phyloP scores from a whole-genome alignment of 306 rosid species.

The Hippophae gyantsensis region DNA sequence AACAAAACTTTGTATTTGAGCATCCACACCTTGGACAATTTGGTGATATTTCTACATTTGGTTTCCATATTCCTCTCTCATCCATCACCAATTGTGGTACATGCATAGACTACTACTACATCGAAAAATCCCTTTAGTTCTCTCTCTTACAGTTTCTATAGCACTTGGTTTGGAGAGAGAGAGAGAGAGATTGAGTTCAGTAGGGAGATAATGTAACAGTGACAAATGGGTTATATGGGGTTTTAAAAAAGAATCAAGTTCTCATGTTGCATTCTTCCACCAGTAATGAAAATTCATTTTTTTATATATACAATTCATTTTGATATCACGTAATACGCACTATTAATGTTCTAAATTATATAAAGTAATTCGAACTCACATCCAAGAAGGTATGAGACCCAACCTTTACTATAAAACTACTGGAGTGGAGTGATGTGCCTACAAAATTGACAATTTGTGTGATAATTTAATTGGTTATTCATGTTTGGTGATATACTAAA shows the following conservation, averaged over 20 bases:
- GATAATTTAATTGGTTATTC: too few species aligned
- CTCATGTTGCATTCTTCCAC: constrained; percentile 8
- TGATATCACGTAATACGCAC: too few species aligned
- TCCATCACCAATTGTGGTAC: constrained; percentile 28
- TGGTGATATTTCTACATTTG: constrained; percentile 49
- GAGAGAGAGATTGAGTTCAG: constrained; percentile 5
- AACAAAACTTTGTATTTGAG: constrained; percentile 71
- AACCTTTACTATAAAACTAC: too few species aligned
- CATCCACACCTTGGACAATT: constrained; percentile 75
- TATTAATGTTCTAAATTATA: too few species aligned
- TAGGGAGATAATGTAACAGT: constrained; percentile 15
- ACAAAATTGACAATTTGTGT: too few species aligned
- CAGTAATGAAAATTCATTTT: too few species aligned
- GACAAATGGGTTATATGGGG: constrained; percentile 26
- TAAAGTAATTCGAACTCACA: too few species aligned
- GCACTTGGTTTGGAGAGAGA: constrained; percentile 1
- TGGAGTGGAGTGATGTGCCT: too few species aligned
- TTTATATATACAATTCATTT: too few species aligned
- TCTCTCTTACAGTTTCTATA: constrained; percentile 6
- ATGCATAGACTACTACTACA: constrained; percentile 24
- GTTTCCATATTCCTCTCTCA: constrained; percentile 51
- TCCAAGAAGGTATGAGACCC: too few species aligned
- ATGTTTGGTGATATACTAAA: too few species aligned
- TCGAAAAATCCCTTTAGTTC: constrained; percentile 9
- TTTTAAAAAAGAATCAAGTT: constrained; percentile 8